Evolutionary conservation across 805 yeast genomes (phyloP), one percentile per base, ranked within the genome.

Genomic region (Candida palmyrensis): DNA sequence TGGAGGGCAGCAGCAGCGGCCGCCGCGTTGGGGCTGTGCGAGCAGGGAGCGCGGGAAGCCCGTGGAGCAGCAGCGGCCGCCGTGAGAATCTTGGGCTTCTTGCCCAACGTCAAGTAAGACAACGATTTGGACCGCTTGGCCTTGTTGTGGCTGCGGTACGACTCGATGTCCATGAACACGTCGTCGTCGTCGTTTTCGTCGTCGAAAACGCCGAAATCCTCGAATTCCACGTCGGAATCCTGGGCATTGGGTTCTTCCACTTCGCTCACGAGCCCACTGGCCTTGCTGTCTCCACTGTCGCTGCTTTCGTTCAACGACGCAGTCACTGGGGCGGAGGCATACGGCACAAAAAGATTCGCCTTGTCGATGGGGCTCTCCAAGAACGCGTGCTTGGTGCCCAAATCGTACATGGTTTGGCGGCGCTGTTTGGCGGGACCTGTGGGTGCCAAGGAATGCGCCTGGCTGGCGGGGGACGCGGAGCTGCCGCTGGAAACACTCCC

Each of bases 31-130:
- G 82, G 78, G 24, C 77, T 64, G 39, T 72, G 77, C 5, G 76
- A 66, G 33, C 73, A 58, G 4, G 79, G 71, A 21, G 73, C 65
- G 42, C 76, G 74, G n/a, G 87, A 80, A 8, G 82, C 73, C 48
- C 90, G 67, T 37, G 92, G 92, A 21, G 90, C 85, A 17, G 86
- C 87, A 9, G 88, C 88, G 15, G 90, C 90, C 13, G 86, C 86
- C 10, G 90, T 82, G 28, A 80, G 51, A 37, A 56, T 48, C 45
- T 66, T 66, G 29, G 68, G 58, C 51, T 71, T 73, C 53, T 78
- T 77, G 40, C 65, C 59, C 23, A 44, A 29, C 29, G 71, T 64
- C 35, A 77, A 56, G 45, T 72, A 76, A 23, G 81, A 73, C 76
- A 75, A 68, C 11, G 84, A 78, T 51, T 79, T 79, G 10, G 85